Percentiles rank a stretch among this genome's conserved stretches.
phyloP scores from a whole-genome alignment of 164 flowering plant species.

The Macadamia tetraphylla region DNA sequence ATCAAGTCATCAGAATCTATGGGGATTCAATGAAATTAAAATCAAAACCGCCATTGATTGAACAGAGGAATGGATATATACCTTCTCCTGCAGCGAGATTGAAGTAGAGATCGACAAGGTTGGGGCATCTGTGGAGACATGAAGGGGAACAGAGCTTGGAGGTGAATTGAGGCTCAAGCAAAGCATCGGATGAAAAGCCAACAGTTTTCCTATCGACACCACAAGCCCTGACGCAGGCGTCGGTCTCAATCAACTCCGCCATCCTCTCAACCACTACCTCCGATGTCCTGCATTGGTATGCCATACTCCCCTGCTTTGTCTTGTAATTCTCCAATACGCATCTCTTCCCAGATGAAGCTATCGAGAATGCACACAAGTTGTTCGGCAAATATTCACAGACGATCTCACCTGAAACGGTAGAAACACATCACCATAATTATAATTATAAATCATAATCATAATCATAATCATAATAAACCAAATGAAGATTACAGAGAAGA shows the following conservation, averaged over 20 bases:
- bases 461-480: neutral
- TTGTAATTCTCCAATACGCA: constrained; percentile 28
- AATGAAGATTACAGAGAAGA: neutral
- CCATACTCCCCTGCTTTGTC: neutral
- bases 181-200: constrained; percentile 36
- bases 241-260: constrained; percentile 23
- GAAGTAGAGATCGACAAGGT: constrained; percentile 35
- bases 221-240: constrained; percentile 28
- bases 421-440: neutral
- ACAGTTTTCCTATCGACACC: constrained; percentile 28
- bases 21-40: too few species aligned
- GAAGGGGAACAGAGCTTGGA: constrained; percentile 26
- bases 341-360: constrained; percentile 26
- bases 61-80: neutral
- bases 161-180: constrained; percentile 22
- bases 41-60: too few species aligned
- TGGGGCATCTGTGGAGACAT: constrained; percentile 29
- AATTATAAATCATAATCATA: neutral
- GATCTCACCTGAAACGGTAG: constrained; percentile 15
- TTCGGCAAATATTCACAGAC: constrained; percentile 25
- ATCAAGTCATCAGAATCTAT: neutral
- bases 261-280: constrained; percentile 16
- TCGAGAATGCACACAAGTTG: constrained; percentile 22
- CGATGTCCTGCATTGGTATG: constrained; percentile 34
- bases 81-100: constrained; percentile 34